phyloP scores from a whole-genome alignment of 1,284 basidiomycete genomes.

The Pholiota adiposa region DNA sequence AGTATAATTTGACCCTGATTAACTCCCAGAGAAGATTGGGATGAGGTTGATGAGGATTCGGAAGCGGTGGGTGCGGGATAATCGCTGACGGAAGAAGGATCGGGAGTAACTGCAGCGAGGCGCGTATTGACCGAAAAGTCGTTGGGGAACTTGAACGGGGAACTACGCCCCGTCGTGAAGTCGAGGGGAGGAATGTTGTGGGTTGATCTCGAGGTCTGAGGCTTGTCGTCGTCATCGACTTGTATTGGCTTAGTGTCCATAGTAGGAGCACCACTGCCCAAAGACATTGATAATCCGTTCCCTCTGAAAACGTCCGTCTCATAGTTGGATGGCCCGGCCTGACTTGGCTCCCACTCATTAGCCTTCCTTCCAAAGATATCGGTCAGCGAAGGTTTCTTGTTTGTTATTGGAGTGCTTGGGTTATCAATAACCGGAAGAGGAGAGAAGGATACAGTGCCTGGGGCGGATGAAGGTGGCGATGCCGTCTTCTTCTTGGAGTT shows the following conservation, averaged over 20 bases:
- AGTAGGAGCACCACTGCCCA: slow-evolving; percentile 4
- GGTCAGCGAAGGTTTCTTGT: slow-evolving; percentile 66
- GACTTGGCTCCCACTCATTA: slow-evolving; percentile 68
- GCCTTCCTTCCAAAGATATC: slow-evolving; percentile 65
- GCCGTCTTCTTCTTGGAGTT: slow-evolving; percentile 53
- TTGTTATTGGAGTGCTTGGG: slow-evolving; percentile 36
- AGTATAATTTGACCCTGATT: slow-evolving; percentile 51
- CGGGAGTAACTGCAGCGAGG: slow-evolving; percentile 69
- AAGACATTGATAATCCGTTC: slow-evolving; percentile 21
- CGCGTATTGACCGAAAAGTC: slow-evolving; percentile 30
- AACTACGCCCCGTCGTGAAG: slow-evolving; percentile 28
- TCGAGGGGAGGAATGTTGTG: slow-evolving; percentile 39
- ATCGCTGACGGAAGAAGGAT: slow-evolving; percentile 68
- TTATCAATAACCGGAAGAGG: slow-evolving; percentile 29
- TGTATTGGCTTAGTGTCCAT: slow-evolving; percentile 21
- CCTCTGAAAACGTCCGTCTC: slow-evolving; percentile 24
- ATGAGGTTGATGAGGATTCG: slow-evolving; percentile 55
- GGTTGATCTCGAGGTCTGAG: slow-evolving; percentile 42
- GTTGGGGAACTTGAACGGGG: slow-evolving; percentile 28
- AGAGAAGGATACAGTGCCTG: slow-evolving; percentile 38
- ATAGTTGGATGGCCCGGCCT: slow-evolving; percentile 43
- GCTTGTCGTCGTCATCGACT: slow-evolving; percentile 39
- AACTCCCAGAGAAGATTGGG: slow-evolving; percentile 43
- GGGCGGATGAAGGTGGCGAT: slow-evolving; percentile 38
- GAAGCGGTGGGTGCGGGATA: slow-evolving; percentile 56